These are phyloP conservation scores for Suhomyces panamericanus DNA, from an alignment of 1,139 yeast species.

Conservation along the genomic window DNA sequence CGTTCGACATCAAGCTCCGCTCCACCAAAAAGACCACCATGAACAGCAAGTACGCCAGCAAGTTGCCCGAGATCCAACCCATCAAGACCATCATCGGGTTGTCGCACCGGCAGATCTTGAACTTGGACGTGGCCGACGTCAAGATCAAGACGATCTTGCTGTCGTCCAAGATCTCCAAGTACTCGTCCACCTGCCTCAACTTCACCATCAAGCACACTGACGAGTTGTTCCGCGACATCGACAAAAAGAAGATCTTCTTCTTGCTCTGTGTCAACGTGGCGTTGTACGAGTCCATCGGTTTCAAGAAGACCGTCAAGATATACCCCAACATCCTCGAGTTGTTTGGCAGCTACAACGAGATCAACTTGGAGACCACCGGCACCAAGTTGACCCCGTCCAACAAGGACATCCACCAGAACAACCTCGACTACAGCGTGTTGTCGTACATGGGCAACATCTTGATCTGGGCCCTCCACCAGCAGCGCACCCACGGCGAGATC, in stretches of 20 bases:
- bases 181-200: conserved; percentile 29
- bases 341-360: conserved; percentile 36
- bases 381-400: conserved; percentile 40
- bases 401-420: conserved; percentile 36
- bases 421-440: conserved; percentile 42
- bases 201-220: conserved; percentile 31
- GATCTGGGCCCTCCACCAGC: conserved; percentile 40
- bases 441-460: conserved; percentile 44
- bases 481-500: conserved; percentile 20
- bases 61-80: conserved; percentile 37
- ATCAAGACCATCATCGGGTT: conserved; percentile 45
- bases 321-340: conserved; percentile 33
- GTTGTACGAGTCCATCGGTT: conserved; percentile 41
- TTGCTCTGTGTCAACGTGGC: conserved; percentile 40
- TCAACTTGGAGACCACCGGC: conserved; percentile 36
- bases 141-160: conserved; percentile 41
- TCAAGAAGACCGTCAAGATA: conserved; percentile 28
- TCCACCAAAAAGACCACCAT: conserved; percentile 31
- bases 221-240: conserved; percentile 29
- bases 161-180: conserved; percentile 34
- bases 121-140: conserved; percentile 37
- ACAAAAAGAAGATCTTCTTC: conserved; percentile 30
- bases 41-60: conserved; percentile 32
- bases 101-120: conserved; percentile 38
- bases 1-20: conserved; percentile 35